A percentile compares a stretch with the other conserved stretches of the same genome.
Conservation (phyloP, 768 basidiomycete genomes). For the Tylopilus sp. region DNA sequence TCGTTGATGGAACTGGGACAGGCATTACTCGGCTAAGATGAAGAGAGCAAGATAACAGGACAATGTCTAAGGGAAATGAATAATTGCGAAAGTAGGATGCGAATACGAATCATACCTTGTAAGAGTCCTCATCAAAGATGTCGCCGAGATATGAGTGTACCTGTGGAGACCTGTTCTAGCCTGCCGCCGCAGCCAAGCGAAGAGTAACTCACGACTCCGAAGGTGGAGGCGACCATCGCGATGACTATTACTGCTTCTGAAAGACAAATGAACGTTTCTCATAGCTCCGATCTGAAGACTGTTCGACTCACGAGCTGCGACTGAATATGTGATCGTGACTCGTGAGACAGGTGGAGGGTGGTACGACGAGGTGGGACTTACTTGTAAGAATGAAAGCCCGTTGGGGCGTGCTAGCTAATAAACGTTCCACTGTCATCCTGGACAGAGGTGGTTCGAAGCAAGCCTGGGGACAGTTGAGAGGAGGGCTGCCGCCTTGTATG, state of each 20-base stretch:
- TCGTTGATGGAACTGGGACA: not conserved
- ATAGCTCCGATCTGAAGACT: not conserved
- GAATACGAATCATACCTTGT: conserved; percentile 54
- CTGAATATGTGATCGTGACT: conserved; percentile 30
- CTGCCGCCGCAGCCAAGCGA: not conserved
- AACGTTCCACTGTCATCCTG: conserved; percentile 66
- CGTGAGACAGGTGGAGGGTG: conserved; percentile 4
- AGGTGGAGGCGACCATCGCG: conserved; percentile 70
- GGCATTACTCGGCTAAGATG: conserved; percentile 70
- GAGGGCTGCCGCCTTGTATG: conserved; percentile 1
- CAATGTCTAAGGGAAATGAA: conserved; percentile 49
- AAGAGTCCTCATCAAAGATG: conserved; percentile 28
- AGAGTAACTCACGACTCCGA: conserved; percentile 49
- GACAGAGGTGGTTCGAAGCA: conserved; percentile 9
- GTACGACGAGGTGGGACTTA: conserved; percentile 33
- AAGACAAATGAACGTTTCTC: conserved; percentile 3
- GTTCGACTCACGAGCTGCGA: conserved; percentile 54
- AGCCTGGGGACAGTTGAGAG: conserved; percentile 13
- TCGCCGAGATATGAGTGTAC: conserved; percentile 39
- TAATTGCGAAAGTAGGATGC: not conserved
- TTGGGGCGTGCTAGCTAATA: conserved; percentile 72
- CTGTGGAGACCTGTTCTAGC: conserved; percentile 30
- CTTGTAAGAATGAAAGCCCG: conserved; percentile 68
- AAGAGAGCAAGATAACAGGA: conserved; percentile 86
- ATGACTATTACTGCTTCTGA: conserved; percentile 75